These are phyloP conservation scores for Trichosporon sp. DNA, from an alignment of 1,284 basidiomycete genomes.

Conservation along the genomic window DNA sequence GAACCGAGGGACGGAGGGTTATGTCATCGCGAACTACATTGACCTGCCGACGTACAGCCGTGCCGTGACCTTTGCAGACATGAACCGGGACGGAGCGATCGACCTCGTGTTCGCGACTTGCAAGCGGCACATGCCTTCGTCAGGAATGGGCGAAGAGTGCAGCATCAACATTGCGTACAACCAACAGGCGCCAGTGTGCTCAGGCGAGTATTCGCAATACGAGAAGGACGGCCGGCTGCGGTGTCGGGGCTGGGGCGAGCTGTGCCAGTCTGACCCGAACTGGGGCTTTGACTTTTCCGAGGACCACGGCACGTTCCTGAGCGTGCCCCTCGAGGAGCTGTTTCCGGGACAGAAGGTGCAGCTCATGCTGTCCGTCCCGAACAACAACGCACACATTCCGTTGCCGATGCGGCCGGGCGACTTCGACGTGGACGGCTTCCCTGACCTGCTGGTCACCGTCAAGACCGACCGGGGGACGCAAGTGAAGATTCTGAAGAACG, in stretches of 20 bases:
- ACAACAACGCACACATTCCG: slow-evolving; percentile 61
- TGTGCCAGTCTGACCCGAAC: slow-evolving; percentile 74
- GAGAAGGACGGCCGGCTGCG: slow-evolving; percentile 30
- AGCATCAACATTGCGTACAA: slow-evolving; percentile 91
- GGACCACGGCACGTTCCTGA: slow-evolving; percentile 60
- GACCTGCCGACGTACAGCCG: slow-evolving; percentile 72
- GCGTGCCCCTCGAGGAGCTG: slow-evolving; percentile 63
- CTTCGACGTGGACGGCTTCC: slow-evolving; percentile 90
- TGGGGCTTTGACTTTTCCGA: slow-evolving; percentile 70
- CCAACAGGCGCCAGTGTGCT: slow-evolving; percentile 78
- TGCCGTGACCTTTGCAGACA: slow-evolving; percentile 81
- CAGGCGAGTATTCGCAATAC: slow-evolving; percentile 25
- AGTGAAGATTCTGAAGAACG: slow-evolving; percentile 67
- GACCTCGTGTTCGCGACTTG: slow-evolving; percentile 92
- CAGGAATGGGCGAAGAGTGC: slow-evolving; percentile 70
- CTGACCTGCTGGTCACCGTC: slow-evolving; percentile 76
- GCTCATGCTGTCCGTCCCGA: slow-evolving; percentile 60
- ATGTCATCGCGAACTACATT: slow-evolving; percentile 64
- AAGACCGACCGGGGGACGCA: slow-evolving; percentile 16
- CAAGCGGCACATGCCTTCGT: slow-evolving; percentile 60
- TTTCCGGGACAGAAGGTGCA: slow-evolving; percentile 54
- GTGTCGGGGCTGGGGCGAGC: slow-evolving; percentile 71
- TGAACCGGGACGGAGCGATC: slow-evolving; percentile 93
- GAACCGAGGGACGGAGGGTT: slow-evolving; percentile 64
- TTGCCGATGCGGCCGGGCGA: slow-evolving; percentile 80